These are phyloP conservation scores for Zelonia costaricensis DNA, from an alignment of 208 protist species.

Conservation along the genomic window DNA sequence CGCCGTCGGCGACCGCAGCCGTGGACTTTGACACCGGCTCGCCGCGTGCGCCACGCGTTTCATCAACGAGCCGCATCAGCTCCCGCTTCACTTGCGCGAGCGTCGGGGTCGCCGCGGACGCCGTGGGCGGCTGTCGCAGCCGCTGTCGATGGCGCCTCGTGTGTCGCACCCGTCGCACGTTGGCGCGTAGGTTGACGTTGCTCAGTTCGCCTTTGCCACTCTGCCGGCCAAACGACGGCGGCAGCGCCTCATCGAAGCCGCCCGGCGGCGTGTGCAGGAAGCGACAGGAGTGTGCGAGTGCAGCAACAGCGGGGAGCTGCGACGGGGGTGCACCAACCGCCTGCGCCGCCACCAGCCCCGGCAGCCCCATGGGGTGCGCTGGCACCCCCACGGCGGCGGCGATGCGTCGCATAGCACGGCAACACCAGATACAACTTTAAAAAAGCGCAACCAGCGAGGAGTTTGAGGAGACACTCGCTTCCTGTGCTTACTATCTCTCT, in stretches of 20 bases:
- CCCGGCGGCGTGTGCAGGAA: constrained; percentile 49
- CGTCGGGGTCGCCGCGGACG: background rate
- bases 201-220: constrained; percentile 50
- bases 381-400: too few relatives aligned
- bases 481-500: too few relatives aligned
- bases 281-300: background rate
- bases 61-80: constrained; percentile 14
- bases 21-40: constrained; percentile 6
- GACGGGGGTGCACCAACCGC: too few relatives aligned
- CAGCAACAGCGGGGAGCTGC: background rate
- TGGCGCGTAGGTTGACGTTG: constrained; percentile 47
- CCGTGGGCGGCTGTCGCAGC: constrained; percentile 10
- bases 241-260: constrained; percentile 56
- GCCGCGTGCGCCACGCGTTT: constrained; percentile 16
- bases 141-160: constrained; percentile 6
- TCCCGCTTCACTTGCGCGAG: constrained; percentile 23
- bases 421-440: too few relatives aligned
- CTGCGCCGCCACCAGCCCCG: too few relatives aligned
- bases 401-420: too few relatives aligned
- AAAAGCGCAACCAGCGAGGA: too few relatives aligned
- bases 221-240: constrained; percentile 46
- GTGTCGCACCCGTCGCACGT: constrained; percentile 12
- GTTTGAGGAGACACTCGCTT: too few relatives aligned
- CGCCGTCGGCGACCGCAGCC: background rate
- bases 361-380: too few relatives aligned